These are phyloP conservation scores for Ustilago curta DNA, from an alignment of 1,284 basidiomycete species.

Conservation along the genomic window DNA sequence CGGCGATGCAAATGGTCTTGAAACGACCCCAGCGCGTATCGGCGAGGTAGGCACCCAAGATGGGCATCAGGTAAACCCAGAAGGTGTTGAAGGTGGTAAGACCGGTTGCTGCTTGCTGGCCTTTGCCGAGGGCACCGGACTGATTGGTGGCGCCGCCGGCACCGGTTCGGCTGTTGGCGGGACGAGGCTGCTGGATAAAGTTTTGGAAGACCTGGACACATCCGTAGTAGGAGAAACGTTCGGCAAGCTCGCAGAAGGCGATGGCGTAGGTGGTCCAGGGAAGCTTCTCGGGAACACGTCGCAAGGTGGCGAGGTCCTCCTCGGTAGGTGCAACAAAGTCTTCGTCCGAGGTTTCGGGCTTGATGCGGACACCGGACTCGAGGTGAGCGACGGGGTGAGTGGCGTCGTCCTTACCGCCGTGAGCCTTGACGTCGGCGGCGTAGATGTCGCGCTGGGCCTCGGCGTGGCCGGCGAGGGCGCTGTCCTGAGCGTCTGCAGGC, in stretches of 20 bases:
- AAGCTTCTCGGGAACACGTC: conserved; percentile 65
- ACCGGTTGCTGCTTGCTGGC: conserved; percentile 65
- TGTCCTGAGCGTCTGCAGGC: conserved; percentile 47
- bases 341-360: conserved; percentile 33
- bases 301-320: conserved; percentile 59
- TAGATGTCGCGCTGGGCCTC: conserved; percentile 45
- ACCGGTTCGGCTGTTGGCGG: conserved; percentile 56
- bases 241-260: conserved; percentile 67
- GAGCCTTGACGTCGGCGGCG: conserved; percentile 40
- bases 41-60: conserved; percentile 69
- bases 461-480: conserved; percentile 44
- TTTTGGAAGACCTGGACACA: conserved; percentile 65
- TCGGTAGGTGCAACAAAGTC: conserved; percentile 57
- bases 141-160: conserved; percentile 51
- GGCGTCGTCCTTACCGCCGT: conserved; percentile 30
- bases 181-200: conserved; percentile 62
- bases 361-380: conserved; percentile 32
- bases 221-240: conserved; percentile 69
- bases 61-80: conserved; percentile 64
- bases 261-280: conserved; percentile 64
- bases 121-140: conserved; percentile 64
- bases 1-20: conserved; percentile 71
- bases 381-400: conserved; percentile 50
- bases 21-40: conserved; percentile 71
- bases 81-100: conserved; percentile 67